phyloP scores from a whole-genome alignment of 257 asterid species.

The Solanum etuberosum region DNA sequence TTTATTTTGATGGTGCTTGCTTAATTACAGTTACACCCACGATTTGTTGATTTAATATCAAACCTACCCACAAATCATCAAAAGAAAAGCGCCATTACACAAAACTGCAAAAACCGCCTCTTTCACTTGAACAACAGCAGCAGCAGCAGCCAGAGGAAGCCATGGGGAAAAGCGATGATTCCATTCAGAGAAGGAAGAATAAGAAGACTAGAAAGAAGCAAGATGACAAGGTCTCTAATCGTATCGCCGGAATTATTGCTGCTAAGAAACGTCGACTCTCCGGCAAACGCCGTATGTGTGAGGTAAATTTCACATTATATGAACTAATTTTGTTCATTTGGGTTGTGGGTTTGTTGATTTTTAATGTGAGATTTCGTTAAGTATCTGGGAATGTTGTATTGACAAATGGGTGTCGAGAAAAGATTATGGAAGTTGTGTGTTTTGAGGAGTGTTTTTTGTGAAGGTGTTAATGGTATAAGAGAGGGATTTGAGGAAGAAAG shows the following conservation, averaged over 20 bases:
- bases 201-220: slow-evolving; percentile 18
- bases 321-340: background rate
- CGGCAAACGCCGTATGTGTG: slow-evolving; percentile 42
- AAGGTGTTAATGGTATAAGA: background rate
- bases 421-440: background rate
- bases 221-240: slow-evolving; percentile 18
- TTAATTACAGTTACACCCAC: background rate
- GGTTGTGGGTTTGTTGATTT: background rate
- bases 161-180: slow-evolving; percentile 38
- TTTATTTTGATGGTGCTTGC: background rate
- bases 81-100: background rate
- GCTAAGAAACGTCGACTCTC: slow-evolving; percentile 36
- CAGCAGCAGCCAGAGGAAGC: background rate
- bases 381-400: background rate
- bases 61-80: slow-evolving; percentile 5
- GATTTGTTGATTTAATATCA: background rate
- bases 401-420: background rate
- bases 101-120: slow-evolving; percentile 11
- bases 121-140: background rate
- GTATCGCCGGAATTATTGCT: slow-evolving; percentile 38
- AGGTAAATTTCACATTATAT: slow-evolving; percentile 9
- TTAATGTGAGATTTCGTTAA: background rate
- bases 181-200: slow-evolving; percentile 24
- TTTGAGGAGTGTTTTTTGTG: background rate
- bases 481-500: background rate